Conservation (phyloP, 139 green algal species). For the Zygnema cylindricum region DNA sequence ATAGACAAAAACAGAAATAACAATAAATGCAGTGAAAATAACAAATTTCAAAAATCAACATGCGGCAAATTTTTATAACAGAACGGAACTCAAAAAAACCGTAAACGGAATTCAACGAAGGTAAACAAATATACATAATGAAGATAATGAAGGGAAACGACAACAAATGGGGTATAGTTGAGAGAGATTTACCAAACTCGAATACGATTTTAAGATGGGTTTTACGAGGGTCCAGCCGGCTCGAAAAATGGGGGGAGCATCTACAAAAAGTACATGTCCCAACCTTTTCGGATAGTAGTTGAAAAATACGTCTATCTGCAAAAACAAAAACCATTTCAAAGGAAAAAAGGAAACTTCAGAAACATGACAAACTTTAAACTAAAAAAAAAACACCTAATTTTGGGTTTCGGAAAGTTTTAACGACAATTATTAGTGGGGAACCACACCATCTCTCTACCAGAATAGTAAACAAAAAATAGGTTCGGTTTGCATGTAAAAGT, state of each 20-base stretch:
- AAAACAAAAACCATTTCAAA: too few species aligned
- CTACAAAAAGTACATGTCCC: slow-evolving; percentile 89
- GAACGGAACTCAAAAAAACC: neutral
- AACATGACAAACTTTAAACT: too few species aligned
- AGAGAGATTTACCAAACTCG: slow-evolving; percentile 65
- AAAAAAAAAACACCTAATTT: too few species aligned
- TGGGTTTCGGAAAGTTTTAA: too few species aligned
- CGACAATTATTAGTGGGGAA: too few species aligned
- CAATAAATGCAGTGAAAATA: neutral
- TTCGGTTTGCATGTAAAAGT: too few species aligned
- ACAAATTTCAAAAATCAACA: neutral
- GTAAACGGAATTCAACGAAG: neutral
- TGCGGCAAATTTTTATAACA: neutral
- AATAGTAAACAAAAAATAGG: too few species aligned
- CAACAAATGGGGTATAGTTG: neutral
- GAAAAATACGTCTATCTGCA: slow-evolving; percentile 89
- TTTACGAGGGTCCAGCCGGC: slow-evolving; percentile 87
- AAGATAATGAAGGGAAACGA: neutral
- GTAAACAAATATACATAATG: neutral
- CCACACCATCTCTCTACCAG: too few species aligned
- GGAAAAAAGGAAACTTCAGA: too few species aligned
- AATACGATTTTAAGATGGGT: slow-evolving; percentile 72
- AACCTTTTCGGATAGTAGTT: slow-evolving; percentile 91
- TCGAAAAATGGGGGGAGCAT: slow-evolving; percentile 91
- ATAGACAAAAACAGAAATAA: neutral